Conservation (phyloP, 257 asterid genomes). For the Scutellaria minor region DNA sequence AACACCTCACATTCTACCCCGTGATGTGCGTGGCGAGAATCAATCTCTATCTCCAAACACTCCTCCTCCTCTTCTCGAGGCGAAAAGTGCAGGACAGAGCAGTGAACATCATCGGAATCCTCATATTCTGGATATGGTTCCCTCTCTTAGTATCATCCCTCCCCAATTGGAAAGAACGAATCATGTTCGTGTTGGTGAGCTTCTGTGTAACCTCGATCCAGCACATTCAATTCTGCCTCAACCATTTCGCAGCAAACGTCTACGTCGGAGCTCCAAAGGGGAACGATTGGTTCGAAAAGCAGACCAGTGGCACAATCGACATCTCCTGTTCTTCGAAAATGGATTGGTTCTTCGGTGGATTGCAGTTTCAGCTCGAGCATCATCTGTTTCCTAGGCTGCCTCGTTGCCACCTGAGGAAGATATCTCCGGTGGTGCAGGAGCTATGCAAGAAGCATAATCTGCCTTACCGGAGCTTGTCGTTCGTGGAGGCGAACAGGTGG, state of each 20-base stretch:
- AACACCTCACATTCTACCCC: conserved; percentile 48
- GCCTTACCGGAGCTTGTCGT: conserved; percentile 44
- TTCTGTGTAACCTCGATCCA: conserved; percentile 47
- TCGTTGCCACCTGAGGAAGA: conserved; percentile 42
- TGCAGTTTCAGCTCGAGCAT: conserved; percentile 46
- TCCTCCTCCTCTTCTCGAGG: conserved; percentile 42
- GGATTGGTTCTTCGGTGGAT: conserved; percentile 54
- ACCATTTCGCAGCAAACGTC: conserved; percentile 51
- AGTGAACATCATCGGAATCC: conserved; percentile 44
- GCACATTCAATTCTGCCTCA: conserved; percentile 51
- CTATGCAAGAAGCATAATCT: conserved; percentile 44
- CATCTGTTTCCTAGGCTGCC: conserved; percentile 47
- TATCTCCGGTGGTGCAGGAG: conserved; percentile 40
- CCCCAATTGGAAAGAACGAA: conserved; percentile 52
- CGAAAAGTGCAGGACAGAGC: conserved; percentile 47
- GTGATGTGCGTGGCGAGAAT: conserved; percentile 49
- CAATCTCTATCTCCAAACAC: conserved; percentile 51
- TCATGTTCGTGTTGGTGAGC: conserved; percentile 42
- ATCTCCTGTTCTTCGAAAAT: conserved; percentile 44
- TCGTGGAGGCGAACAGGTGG: conserved; percentile 42
- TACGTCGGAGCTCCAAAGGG: conserved; percentile 51
- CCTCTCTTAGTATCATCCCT: conserved; percentile 44
- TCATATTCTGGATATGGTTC: conserved; percentile 56
- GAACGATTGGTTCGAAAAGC: conserved; percentile 54
- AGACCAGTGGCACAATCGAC: conserved; percentile 52